phyloP scores from a whole-genome alignment of 768 basidiomycete species.

The Leccinum disarticulatum region DNA sequence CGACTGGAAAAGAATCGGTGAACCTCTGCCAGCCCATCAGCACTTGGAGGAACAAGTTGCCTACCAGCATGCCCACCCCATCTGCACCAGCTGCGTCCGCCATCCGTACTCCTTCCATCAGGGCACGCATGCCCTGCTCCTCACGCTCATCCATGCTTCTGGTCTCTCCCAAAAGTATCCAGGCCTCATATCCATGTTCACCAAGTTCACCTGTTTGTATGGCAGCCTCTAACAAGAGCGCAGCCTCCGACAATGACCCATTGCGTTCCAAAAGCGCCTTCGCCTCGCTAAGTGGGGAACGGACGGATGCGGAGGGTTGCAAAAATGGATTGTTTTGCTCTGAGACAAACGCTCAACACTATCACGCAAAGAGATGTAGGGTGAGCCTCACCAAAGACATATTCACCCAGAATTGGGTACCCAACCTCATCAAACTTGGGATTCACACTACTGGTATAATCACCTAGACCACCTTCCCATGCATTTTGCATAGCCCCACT shows the following conservation, averaged over 20 bases:
- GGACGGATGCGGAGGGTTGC: conserved; percentile 45
- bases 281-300: conserved; percentile 63
- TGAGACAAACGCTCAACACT: conserved; percentile 30
- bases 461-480: conserved; percentile 59
- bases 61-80: conserved; percentile 74
- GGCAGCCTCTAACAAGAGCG: conserved; percentile 85
- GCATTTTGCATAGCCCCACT: conserved; percentile 59
- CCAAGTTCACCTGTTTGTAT: conserved; percentile 81
- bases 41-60: conserved; percentile 23
- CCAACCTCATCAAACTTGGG: conserved; percentile 69
- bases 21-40: background rate
- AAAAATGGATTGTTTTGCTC: conserved; percentile 74
- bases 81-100: conserved; percentile 64
- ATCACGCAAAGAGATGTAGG: background rate
- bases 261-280: conserved; percentile 76
- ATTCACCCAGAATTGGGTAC: conserved; percentile 68
- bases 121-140: conserved; percentile 76
- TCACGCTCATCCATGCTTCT: conserved; percentile 89
- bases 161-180: conserved; percentile 89
- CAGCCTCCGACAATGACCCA: conserved; percentile 85
- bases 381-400: conserved; percentile 68
- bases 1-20: conserved; percentile 32
- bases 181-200: conserved; percentile 82
- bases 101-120: conserved; percentile 66
- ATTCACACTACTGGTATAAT: conserved; percentile 35